Base-by-base conservation (phyloP, 1,139 yeast genomes). In the Geotrichum klebahnii region DNA sequence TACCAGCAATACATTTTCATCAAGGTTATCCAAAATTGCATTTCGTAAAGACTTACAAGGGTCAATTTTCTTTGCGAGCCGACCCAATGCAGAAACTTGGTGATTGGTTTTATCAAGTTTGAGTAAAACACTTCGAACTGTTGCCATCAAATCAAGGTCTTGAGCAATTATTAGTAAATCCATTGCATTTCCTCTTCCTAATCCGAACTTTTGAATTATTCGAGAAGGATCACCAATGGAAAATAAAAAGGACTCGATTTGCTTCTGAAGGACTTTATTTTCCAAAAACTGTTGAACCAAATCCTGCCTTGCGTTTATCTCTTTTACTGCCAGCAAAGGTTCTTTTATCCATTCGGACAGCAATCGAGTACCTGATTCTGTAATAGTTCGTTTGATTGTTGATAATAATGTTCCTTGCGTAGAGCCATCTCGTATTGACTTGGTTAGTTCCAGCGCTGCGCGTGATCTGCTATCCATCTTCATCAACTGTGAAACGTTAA, bases 401-500 rank as follows among this genome's bases (percentile, higher is more conserved):
- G 80, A 77, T 10, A 86, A 69, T 16, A 92, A 67, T 0, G 96
- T 82, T 0, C 96, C 96, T 10, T 76, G 75, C 3, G 70, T 71
- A 12, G 81, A 74, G 2, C 45, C 47, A 16, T 77, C 77, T 51
- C 80, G 71, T 5, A 80, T 69, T 0, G 85, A 75, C 61, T 44
- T 43, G 2, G 46, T 43, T 24, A 50, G 38, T 19, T 92, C 98
- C 45, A 92, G 71, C 1, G 96, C 92, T 38, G 81, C 83, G 29
- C 90, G 74, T 0, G 97, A 87, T 45, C 95, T 69, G 0, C 89
- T 73, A 61, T 92, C 98, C 67, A 92, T 84, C 55, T 84, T 87
- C 76, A 92, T 75, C 26, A 77, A 73, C 10, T 76, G 69, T 1
- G 73, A 68, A 12, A 80, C 76, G 55, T 75, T 62, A 48, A 76